phyloP scores from a whole-genome alignment of 352 stramenopile genomes.

The Phytophthora aleatoria region DNA sequence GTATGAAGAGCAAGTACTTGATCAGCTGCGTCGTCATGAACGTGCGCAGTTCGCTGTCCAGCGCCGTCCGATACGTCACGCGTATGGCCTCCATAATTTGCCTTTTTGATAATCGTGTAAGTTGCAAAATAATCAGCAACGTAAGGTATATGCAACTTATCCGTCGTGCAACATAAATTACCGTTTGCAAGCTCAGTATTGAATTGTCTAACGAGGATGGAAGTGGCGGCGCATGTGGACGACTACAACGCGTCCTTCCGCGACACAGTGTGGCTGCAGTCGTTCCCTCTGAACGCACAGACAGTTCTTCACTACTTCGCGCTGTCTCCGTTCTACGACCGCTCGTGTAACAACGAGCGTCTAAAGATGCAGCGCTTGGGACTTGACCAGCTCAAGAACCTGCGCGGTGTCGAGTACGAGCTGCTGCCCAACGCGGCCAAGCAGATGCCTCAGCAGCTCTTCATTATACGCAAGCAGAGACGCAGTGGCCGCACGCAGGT shows the following conservation, averaged over 20 bases:
- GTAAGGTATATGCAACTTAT: background rate
- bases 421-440: conserved; percentile 83
- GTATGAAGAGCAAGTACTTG: conserved; percentile 69
- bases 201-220: conserved; percentile 46
- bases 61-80: conserved; percentile 46
- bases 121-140: conserved; percentile 1
- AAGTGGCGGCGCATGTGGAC: conserved; percentile 73
- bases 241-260: conserved; percentile 90
- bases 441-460: conserved; percentile 88
- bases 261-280: conserved; percentile 89
- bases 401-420: conserved; percentile 90
- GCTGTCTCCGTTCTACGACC: conserved; percentile 89
- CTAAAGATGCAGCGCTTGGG: conserved; percentile 90
- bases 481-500: conserved; percentile 77
- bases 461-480: conserved; percentile 87
- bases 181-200: background rate
- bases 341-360: conserved; percentile 90
- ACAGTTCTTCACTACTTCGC: conserved; percentile 90
- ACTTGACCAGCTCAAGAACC: conserved; percentile 87
- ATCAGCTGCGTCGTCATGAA: conserved; percentile 43
- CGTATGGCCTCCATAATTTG: conserved; percentile 17
- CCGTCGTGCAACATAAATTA: background rate
- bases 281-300: conserved; percentile 81
- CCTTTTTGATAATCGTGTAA: background rate
- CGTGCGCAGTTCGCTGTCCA: conserved; percentile 50